Evolutionary conservation across 1,139 yeast genomes (phyloP), one percentile per base, ranked within the genome.

Genomic region (Citeromyces hawaiiensis): DNA sequence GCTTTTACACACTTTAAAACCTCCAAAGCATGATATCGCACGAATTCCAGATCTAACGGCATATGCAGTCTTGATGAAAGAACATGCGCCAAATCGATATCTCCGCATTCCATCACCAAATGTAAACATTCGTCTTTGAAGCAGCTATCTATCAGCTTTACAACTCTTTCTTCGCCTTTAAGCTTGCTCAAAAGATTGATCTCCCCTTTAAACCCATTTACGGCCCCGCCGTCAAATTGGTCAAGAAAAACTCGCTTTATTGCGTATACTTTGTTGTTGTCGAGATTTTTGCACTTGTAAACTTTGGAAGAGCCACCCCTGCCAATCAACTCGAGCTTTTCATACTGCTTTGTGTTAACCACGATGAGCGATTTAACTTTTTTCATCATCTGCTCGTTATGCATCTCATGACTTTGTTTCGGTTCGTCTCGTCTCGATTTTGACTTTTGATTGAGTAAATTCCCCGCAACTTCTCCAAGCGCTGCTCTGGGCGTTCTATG

Each of bases 41-140:
- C 83, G 63, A 88, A 87, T 44, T 79, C 77, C 38, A 81, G 51
- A 54, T 88, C 96, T 45, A 85, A 62, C 0, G 78, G 71, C 47
- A 59, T 52, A 35, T 63, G 62, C 11, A 70, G 51, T 42, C 83
- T 65, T 40, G 71, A 73, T 38, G 76, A 74, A 41, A 91, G 65
- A 9, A 88, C 88, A 50, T 78, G 87, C 0, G 96, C 93, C 32
- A 91, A 61, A 55, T 91, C 98, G 40, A 83, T 72, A 48, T 91
- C 96, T 17, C 98, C 98, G 53, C 94, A 83, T 58, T 91, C 98
- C 96, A 91, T 86, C 1, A 91, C 83, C 45, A 88, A 62, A 49
- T 72, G 70, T 27, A 88, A 68, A 2, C 78, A 68, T 0, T 81
- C 76, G 33, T 72, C 75, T 2, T 71, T 70, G 48, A 86, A 65